These are phyloP conservation scores for Xylaria sp. DNA, from an alignment of 2,329 filamentous ascomycete species.

Conservation along the genomic window DNA sequence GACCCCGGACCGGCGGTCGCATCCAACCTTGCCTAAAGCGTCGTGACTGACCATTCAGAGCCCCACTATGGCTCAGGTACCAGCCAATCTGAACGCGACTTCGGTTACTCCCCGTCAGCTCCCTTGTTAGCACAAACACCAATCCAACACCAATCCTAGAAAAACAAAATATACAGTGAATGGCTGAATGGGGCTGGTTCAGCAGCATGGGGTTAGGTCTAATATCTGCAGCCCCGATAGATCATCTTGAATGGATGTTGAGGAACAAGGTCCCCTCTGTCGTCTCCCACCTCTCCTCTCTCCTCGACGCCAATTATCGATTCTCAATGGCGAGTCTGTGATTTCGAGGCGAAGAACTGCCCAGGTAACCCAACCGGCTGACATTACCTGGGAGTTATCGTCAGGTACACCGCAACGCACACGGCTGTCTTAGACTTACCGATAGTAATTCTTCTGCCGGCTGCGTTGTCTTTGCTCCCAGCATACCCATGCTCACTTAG, in stretches of 20 bases:
- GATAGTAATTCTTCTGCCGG: background rate
- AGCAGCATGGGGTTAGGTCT: conserved; percentile 20
- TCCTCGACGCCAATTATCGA: conserved; percentile 11
- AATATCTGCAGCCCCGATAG: conserved; percentile 21
- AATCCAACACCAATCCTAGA: conserved; percentile 24
- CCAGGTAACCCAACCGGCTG: background rate
- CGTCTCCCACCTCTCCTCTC: conserved; percentile 13
- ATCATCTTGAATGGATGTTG: conserved; percentile 19
- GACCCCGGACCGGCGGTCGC: conserved; percentile 35
- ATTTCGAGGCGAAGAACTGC: conserved; percentile 10
- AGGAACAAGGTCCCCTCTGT: conserved; percentile 23
- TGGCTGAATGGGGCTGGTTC: conserved; percentile 21
- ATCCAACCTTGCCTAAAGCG: conserved; percentile 34
- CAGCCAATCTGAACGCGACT: conserved; percentile 36
- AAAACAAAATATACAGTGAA: conserved; percentile 38
- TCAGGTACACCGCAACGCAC: conserved; percentile 2
- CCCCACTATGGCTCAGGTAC: conserved; percentile 34
- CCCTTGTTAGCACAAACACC: conserved; percentile 27
- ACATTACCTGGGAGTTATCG: conserved; percentile 3
- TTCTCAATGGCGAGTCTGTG: conserved; percentile 18
- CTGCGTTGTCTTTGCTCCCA: conserved; percentile 32
- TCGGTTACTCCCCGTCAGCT: conserved; percentile 45
- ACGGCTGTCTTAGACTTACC: conserved; percentile 4
- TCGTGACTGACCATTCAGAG: conserved; percentile 29
- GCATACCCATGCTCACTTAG: conserved; percentile 34